These are phyloP conservation scores for Nyctanthes arbortristis DNA, from an alignment of 257 asterid species.

Conservation along the genomic window DNA sequence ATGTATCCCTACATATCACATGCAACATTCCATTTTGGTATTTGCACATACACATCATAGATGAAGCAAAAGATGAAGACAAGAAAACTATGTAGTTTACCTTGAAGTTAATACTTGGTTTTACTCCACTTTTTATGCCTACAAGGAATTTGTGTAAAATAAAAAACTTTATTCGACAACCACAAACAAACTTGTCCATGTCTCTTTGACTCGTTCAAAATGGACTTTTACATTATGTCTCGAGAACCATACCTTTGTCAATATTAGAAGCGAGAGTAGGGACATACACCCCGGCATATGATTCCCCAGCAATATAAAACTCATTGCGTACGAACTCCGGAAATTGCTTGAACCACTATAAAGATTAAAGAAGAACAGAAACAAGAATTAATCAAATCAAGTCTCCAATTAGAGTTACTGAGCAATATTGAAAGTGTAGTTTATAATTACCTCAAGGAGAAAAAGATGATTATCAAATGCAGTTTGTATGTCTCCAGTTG, in stretches of 20 bases:
- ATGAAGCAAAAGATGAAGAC: not conserved
- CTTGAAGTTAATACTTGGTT: constrained; percentile 53
- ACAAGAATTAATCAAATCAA: not conserved
- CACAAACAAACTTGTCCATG: too few relatives aligned
- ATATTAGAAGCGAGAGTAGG: constrained; percentile 57
- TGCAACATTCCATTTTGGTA: not conserved
- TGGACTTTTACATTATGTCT: too few relatives aligned
- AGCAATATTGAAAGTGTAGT: too few relatives aligned
- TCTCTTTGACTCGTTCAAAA: too few relatives aligned
- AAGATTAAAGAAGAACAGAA: not conserved
- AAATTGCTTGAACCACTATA: constrained; percentile 56
- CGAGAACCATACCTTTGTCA: constrained; percentile 53
- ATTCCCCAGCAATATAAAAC: constrained; percentile 57
- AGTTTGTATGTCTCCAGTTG: constrained; percentile 48
- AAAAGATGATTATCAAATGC: constrained; percentile 52
- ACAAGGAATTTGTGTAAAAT: constrained; percentile 24
- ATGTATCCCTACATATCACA: constrained; percentile 54
- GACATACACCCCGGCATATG: constrained; percentile 62
- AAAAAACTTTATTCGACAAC: not conserved
- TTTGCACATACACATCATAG: not conserved
- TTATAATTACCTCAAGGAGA: constrained; percentile 51
- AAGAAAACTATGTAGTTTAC: constrained; percentile 16
- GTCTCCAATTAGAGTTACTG: too few relatives aligned
- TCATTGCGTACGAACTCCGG: constrained; percentile 51
- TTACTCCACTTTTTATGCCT: constrained; percentile 44